Base-by-base conservation (phyloP, 139 green algal genomes). In the Gonium pectorale region DNA sequence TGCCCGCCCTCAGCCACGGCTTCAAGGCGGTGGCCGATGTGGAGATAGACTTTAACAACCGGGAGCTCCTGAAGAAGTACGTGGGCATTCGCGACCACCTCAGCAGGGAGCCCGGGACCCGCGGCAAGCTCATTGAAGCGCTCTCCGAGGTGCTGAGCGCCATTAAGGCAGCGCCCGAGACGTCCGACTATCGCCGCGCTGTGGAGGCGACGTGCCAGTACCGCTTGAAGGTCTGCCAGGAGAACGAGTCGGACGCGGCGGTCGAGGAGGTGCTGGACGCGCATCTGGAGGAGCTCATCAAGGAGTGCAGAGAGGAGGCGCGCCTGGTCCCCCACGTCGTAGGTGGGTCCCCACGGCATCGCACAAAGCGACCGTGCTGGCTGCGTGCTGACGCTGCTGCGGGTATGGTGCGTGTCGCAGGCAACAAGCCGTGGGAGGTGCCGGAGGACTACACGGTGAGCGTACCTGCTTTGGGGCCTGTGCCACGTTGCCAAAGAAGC, bases 261-360 rank as follows among this genome's bases (percentile, higher is more conserved):
- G 72, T 94, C 21, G 90, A 94, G 86, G 88, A 94, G 71, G 90
- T 94, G 59, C 85, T 94, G 15, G 90, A 94, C 56, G 79, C 81
- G 11, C 90, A 94, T 49, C 46, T 94, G 64, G 90, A 94, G 82
- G 90, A 94, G 90, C 78, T 91, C 0, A 91, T 94, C 44, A 69
- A 89, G 49, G 90, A 94, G 62, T 86, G 67, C 26, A 85, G 86
- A 62, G 88, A 94, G 62, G 90, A 94, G 69, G 35, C 88, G 38
- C 72, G 75, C 38, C 63, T 94, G 37, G 80, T 90, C 5, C 85
- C 88, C 6, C 33, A 90, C 41, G 91, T 94, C 51, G 43, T 68
- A 1, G 54, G 90, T 94, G n/a, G n/a, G n/a, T n/a, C n/a, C n/a
- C n/a, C n/a, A n/a, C n/a, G n/a, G n/a, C n/a, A n/a, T n/a, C n/a